Conservation (phyloP, 345 rosid species). For the Eucalyptus viminalis region DNA sequence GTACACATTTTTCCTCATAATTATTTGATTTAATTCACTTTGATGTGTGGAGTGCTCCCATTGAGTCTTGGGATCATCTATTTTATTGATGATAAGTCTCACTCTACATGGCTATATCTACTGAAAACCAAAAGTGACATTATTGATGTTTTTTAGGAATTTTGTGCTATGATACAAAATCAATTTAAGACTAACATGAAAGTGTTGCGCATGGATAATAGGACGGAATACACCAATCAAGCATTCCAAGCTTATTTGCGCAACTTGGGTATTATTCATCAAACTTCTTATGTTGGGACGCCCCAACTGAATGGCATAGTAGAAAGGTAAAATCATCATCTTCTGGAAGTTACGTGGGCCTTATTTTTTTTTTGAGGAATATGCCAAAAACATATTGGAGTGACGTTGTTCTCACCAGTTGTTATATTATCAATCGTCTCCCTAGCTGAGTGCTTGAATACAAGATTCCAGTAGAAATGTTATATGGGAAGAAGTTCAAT, state of each 20-base stretch:
- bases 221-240: neutral
- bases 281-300: neutral
- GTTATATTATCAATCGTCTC: neutral
- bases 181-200: neutral
- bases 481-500: neutral
- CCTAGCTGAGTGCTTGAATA: neutral
- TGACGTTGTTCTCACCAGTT: rapidly evolving
- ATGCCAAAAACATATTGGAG: neutral
- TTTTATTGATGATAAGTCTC: neutral
- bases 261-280: neutral
- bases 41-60: neutral
- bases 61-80: neutral
- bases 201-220: neutral
- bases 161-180: neutral
- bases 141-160: neutral
- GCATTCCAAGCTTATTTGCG: neutral
- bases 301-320: neutral
- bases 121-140: neutral
- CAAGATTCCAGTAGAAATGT: neutral
- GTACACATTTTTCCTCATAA: no score
- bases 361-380: neutral
- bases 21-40: no score
- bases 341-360: neutral
- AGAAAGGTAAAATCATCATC: neutral
- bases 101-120: neutral